Conservation (phyloP, 1,284 basidiomycete genomes). For the Leccinum solheimii region DNA sequence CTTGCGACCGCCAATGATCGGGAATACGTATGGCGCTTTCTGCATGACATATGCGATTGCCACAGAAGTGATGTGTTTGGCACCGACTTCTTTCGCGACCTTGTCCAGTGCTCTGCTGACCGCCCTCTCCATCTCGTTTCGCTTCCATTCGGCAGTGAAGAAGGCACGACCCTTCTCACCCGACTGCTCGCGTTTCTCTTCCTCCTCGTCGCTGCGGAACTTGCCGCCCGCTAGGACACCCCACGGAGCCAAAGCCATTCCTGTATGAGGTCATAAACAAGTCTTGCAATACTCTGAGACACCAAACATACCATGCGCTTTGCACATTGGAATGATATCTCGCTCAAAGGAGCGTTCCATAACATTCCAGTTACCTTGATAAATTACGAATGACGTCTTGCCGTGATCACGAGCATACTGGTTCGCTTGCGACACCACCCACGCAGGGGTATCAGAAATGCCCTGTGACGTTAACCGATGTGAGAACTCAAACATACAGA, state of each 20-base stretch:
- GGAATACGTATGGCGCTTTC: constrained; percentile 50
- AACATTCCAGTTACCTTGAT: constrained; percentile 57
- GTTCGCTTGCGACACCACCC: constrained; percentile 41
- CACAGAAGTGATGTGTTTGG: constrained; percentile 32
- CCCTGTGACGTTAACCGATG: constrained; percentile 12
- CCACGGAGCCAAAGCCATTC: constrained; percentile 43
- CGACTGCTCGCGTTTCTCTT: constrained; percentile 24
- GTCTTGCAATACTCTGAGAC: background rate
- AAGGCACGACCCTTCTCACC: constrained; percentile 28
- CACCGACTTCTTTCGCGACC: constrained; percentile 27
- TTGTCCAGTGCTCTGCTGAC: constrained; percentile 15
- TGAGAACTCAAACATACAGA: background rate
- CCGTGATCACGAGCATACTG: constrained; percentile 42
- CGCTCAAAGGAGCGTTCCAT: constrained; percentile 48
- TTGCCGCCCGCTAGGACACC: constrained; percentile 36
- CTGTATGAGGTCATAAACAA: background rate
- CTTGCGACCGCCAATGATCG: constrained; percentile 52
- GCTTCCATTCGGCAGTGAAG: constrained; percentile 23
- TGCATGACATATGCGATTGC: constrained; percentile 52
- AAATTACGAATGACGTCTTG: constrained; percentile 51
- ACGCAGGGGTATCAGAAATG: constrained; percentile 44
- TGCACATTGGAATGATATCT: constrained; percentile 53
- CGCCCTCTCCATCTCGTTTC: constrained; percentile 27
- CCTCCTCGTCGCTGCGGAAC: constrained; percentile 34
- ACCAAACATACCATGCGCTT: constrained; percentile 36